phyloP scores from a whole-genome alignment of 768 basidiomycete species.

The Leucocoprinus birnbaumii region DNA sequence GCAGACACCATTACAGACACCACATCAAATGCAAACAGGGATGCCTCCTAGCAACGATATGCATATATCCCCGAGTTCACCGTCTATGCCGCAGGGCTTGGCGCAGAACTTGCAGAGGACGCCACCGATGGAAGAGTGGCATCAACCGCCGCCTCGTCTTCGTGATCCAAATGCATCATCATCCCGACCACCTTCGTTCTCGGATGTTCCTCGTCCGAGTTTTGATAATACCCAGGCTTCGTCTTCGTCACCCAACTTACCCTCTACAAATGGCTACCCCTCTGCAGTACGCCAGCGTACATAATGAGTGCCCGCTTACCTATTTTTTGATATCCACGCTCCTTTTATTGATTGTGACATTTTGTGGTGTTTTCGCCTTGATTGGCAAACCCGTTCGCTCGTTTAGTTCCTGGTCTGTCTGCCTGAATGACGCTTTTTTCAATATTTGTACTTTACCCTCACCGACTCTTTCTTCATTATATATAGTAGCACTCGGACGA shows the following conservation, averaged over 20 bases:
- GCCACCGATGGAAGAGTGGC: slow-evolving; percentile 42
- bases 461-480: slow-evolving; percentile 4
- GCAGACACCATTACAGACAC: slow-evolving; percentile 31
- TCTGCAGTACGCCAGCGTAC: slow-evolving; percentile 49
- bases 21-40: slow-evolving; percentile 24
- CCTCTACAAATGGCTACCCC: slow-evolving; percentile 48
- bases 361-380: slow-evolving; percentile 3
- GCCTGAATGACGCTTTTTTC: slow-evolving; percentile 1
- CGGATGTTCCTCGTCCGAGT: slow-evolving; percentile 41
- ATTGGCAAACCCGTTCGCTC: neutral
- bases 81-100: slow-evolving; percentile 45
- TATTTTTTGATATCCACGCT: neutral
- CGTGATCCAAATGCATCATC: slow-evolving; percentile 31
- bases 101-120: slow-evolving; percentile 36
- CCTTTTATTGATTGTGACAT: neutral
- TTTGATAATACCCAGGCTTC: slow-evolving; percentile 35
- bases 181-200: slow-evolving; percentile 50
- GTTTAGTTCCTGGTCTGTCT: neutral
- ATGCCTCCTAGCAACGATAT: slow-evolving; percentile 38
- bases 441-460: slow-evolving; percentile 13
- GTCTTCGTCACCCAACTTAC: slow-evolving; percentile 22
- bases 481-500: slow-evolving; percentile 12
- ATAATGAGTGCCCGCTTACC: slow-evolving; percentile 16
- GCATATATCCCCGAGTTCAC: slow-evolving; percentile 37
- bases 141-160: slow-evolving; percentile 34